phyloP scores from a whole-genome alignment of 2,329 filamentous ascomycete species.

The Blumeria graminis region DNA sequence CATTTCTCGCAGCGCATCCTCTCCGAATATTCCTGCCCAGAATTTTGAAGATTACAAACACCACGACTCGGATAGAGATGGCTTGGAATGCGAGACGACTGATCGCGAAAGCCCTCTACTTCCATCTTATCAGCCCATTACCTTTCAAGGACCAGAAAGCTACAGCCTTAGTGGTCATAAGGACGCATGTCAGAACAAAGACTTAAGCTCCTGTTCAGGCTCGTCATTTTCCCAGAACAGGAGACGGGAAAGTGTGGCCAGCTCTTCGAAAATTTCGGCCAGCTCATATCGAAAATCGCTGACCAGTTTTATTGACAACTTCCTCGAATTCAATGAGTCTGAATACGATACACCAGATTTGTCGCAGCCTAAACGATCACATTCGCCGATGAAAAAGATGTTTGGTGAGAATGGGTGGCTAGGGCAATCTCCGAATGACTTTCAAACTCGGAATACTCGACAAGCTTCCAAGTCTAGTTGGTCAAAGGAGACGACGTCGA shows the following conservation, averaged over 20 bases:
- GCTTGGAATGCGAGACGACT: slow-evolving; percentile 2
- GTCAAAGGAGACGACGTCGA: slow-evolving; percentile 8
- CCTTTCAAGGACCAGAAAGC: neutral
- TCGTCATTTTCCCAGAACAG: no score
- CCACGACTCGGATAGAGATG: slow-evolving; percentile 2
- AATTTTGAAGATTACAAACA: slow-evolving; percentile 1
- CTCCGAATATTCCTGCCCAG: slow-evolving; percentile 5
- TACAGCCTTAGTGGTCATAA: neutral
- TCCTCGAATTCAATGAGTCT: slow-evolving; percentile 8
- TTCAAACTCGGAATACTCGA: neutral
- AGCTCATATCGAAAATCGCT: neutral
- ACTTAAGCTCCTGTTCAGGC: slow-evolving; percentile 5
- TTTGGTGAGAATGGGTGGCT: slow-evolving; percentile 15
- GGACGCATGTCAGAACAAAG: no score
- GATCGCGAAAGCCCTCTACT: neutral
- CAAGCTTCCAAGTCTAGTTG: neutral
- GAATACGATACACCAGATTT: neutral
- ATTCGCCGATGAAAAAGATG: slow-evolving; percentile 16
- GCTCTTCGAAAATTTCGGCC: neutral
- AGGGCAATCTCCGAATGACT: slow-evolving; percentile 9
- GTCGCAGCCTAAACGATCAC: slow-evolving; percentile 8
- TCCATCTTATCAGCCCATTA: slow-evolving; percentile 3
- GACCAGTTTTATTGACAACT: slow-evolving; percentile 3
- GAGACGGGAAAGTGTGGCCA: neutral
- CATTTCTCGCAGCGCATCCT: slow-evolving; percentile 9